A percentile compares a stretch with the other conserved stretches of the same genome.
These are phyloP conservation scores for Osmozyma mogii DNA, from an alignment of 805 yeast species.

Conservation along the genomic window DNA sequence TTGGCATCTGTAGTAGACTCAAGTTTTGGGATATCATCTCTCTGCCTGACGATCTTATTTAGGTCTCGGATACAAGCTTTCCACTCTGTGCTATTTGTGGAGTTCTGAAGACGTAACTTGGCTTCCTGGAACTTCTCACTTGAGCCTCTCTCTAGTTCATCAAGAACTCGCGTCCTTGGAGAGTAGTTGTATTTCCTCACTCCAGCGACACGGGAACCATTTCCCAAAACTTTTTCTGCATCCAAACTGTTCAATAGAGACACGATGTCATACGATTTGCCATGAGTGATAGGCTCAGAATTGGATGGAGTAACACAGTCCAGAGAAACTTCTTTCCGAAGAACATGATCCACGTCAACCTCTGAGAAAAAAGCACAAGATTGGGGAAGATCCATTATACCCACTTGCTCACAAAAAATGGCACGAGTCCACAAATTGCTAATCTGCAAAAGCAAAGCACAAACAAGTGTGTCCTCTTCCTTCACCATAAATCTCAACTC, in stretches of 20 bases:
- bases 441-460: slow-evolving; percentile 79
- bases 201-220: no score
- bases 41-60: slow-evolving; percentile 10
- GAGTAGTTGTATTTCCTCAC: slow-evolving; percentile 3
- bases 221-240: slow-evolving; percentile 3
- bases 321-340: slow-evolving; percentile 89
- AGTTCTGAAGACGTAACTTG: slow-evolving; percentile 21
- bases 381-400: slow-evolving; percentile 84
- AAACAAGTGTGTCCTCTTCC: slow-evolving; percentile 65
- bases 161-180: slow-evolving; percentile 9
- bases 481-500: slow-evolving; percentile 78
- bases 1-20: not conserved
- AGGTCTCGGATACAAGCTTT: slow-evolving; percentile 12
- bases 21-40: slow-evolving; percentile 1
- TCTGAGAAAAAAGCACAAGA: slow-evolving; percentile 93
- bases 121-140: slow-evolving; percentile 12
- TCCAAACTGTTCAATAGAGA: slow-evolving; percentile 36
- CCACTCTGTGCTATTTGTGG: slow-evolving; percentile 20
- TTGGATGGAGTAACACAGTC: slow-evolving; percentile 91
- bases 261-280: slow-evolving; percentile 64
- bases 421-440: slow-evolving; percentile 95
- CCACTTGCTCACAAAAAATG: slow-evolving; percentile 87
- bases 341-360: slow-evolving; percentile 80
- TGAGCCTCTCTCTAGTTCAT: slow-evolving; percentile 10
- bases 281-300: slow-evolving; percentile 55